Evolutionary conservation across 2,329 filamentous ascomycete genomes (phyloP).

Genomic region (Alternaria gaisen): DNA sequence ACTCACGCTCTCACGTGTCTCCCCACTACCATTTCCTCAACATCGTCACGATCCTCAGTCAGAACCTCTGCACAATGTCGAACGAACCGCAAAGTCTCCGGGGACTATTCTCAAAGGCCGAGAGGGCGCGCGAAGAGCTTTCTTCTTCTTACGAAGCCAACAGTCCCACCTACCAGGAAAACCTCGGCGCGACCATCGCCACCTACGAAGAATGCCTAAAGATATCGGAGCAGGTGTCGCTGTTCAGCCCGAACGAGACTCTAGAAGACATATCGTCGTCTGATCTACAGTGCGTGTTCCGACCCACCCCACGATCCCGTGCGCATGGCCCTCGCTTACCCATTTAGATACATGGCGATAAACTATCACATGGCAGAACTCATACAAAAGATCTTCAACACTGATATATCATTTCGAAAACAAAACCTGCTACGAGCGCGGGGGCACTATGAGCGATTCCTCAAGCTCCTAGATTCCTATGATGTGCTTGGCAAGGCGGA

Average conservation of each 20-base stretch:
- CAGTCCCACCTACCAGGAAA: slow-evolving; percentile 71
- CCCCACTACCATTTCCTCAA: slow-evolving; percentile 10
- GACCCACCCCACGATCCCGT: not conserved
- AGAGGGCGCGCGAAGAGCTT: slow-evolving; percentile 64
- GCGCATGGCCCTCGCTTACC: slow-evolving; percentile 16
- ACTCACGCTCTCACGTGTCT: slow-evolving; percentile 36
- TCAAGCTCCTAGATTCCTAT: slow-evolving; percentile 81
- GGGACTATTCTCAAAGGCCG: slow-evolving; percentile 64
- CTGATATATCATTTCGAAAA: slow-evolving; percentile 64
- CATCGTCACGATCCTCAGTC: slow-evolving; percentile 4
- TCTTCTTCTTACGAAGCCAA: slow-evolving; percentile 72
- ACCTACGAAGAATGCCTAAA: slow-evolving; percentile 77
- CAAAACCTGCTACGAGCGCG: slow-evolving; percentile 70
- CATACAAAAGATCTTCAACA: slow-evolving; percentile 70
- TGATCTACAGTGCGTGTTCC: slow-evolving; percentile 73
- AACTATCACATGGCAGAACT: slow-evolving; percentile 83
- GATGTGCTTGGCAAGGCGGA: slow-evolving; percentile 72
- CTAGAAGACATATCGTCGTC: slow-evolving; percentile 85
- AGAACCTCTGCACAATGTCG: slow-evolving; percentile 43
- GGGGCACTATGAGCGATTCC: slow-evolving; percentile 77
- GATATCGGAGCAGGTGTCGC: slow-evolving; percentile 73
- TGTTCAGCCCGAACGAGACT: slow-evolving; percentile 92
- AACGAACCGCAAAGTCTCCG: slow-evolving; percentile 63
- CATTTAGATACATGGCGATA: slow-evolving; percentile 73
- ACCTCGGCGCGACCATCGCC: slow-evolving; percentile 71